These are phyloP conservation scores for Penicillium sp. DNA, from an alignment of 2,329 filamentous ascomycete species.

Conservation along the genomic window DNA sequence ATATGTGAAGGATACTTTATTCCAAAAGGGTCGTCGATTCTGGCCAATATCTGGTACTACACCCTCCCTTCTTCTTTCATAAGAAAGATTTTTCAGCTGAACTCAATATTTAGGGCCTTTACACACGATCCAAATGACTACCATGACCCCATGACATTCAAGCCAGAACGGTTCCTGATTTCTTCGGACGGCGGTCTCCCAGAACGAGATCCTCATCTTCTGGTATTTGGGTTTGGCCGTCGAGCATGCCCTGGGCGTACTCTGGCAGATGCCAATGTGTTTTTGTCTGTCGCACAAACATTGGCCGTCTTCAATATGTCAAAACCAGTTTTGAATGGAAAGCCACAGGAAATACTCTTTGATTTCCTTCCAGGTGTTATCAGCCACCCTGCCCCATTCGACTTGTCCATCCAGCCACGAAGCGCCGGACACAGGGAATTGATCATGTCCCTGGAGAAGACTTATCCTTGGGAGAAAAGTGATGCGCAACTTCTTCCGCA, in stretches of 20 bases:
- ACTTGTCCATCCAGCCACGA: constrained; percentile 36
- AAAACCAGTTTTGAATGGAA: constrained; percentile 15
- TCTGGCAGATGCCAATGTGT: constrained; percentile 22
- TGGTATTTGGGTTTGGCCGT: constrained; percentile 27
- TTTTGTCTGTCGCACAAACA: constrained; percentile 17
- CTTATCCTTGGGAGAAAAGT: constrained; percentile 44
- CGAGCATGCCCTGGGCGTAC: constrained; percentile 23
- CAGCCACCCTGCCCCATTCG: constrained; percentile 42
- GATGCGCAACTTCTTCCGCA: constrained; percentile 32
- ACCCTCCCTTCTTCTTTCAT: background rate
- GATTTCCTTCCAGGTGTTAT: constrained; percentile 23
- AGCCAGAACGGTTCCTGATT: constrained; percentile 46
- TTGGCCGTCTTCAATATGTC: constrained; percentile 21
- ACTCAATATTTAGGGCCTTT: constrained; percentile 37
- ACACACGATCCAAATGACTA: constrained; percentile 42
- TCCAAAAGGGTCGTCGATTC: constrained; percentile 39
- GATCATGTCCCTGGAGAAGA: constrained; percentile 35
- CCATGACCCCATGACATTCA: constrained; percentile 41
- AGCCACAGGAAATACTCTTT: constrained; percentile 11
- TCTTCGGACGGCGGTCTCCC: constrained; percentile 26
- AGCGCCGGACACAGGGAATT: constrained; percentile 34
- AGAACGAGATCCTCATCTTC: constrained; percentile 40
- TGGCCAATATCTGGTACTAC: constrained; percentile 42
- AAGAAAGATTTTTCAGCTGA: background rate
- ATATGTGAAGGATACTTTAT: constrained; percentile 15